A percentile compares a stretch with the other conserved stretches of the same genome.
These are phyloP conservation scores for Penicillium alfredii DNA, from an alignment of 495 filamentous ascomycete species.

Conservation along the genomic window DNA sequence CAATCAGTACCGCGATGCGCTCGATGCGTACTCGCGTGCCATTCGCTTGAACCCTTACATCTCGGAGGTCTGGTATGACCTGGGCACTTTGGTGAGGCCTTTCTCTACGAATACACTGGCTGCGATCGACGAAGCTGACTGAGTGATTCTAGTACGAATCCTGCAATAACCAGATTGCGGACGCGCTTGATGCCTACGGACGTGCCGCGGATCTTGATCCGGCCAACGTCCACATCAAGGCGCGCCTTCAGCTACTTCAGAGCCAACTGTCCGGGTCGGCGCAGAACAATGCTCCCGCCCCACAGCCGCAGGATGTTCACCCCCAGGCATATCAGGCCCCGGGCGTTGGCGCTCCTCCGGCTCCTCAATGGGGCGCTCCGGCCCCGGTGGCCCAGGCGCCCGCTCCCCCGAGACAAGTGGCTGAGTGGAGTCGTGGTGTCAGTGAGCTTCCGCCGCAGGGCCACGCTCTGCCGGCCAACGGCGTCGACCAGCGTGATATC, in stretches of 20 bases:
- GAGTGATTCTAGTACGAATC: no score
- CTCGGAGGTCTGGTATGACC: constrained; percentile 98
- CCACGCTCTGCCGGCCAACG: constrained; percentile 62
- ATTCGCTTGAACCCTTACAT: constrained; percentile 98
- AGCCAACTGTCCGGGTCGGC: constrained; percentile 68
- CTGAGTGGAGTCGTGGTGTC: constrained; percentile 69
- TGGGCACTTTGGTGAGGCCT: constrained; percentile 92
- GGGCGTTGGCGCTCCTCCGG: constrained; percentile 64
- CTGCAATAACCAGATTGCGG: constrained; percentile 96
- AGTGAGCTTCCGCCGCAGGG: constrained; percentile 66
- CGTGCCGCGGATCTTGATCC: constrained; percentile 93
- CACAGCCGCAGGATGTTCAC: constrained; percentile 77
- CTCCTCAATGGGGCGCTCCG: constrained; percentile 78
- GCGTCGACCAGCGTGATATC: constrained; percentile 70
- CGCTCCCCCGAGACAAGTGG: constrained; percentile 53
- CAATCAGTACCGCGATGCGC: constrained; percentile 97
- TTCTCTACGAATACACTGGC: no score
- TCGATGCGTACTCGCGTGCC: constrained; percentile 96
- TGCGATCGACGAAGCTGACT: no score
- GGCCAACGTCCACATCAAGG: constrained; percentile 91
- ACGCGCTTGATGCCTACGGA: constrained; percentile 93
- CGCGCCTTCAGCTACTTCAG: constrained; percentile 77
- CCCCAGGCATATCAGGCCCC: constrained; percentile 76
- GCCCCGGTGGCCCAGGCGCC: constrained; percentile 58
- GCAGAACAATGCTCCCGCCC: constrained; percentile 61